A percentile compares a stretch with the other conserved stretches of the same genome.
phyloP scores from a whole-genome alignment of 2,329 filamentous ascomycete species.

The Curvularia sp. region DNA sequence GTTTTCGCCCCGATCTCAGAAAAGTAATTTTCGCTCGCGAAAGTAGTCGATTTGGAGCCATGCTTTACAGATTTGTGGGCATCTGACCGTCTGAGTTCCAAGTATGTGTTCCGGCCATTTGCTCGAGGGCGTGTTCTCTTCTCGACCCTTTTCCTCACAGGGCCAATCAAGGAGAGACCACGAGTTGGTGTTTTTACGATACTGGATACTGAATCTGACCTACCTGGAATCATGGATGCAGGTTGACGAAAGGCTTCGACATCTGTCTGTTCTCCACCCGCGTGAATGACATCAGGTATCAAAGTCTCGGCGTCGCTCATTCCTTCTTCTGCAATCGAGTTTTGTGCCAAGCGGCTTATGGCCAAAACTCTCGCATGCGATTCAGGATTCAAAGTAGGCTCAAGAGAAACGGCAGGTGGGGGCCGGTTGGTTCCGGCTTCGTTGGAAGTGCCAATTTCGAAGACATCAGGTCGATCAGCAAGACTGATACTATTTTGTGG shows the following conservation, averaged over 20 bases:
- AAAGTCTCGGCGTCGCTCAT: conserved; percentile 43
- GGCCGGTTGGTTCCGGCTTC: conserved; percentile 26
- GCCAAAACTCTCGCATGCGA: neutral
- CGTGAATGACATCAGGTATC: conserved; percentile 28
- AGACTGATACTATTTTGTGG: neutral
- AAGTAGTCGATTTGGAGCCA: conserved; percentile 11
- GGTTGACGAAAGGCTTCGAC: conserved; percentile 19
- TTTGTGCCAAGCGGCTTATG: neutral
- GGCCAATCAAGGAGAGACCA: conserved; percentile 38
- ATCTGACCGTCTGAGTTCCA: conserved; percentile 33
- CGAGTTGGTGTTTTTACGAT: conserved; percentile 42
- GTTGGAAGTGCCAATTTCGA: conserved; percentile 38
- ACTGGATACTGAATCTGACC: conserved; percentile 33
- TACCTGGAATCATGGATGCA: conserved; percentile 20
- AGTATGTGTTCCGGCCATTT: conserved; percentile 16
- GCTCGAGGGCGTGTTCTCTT: conserved; percentile 24
- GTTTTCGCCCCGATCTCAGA: neutral
- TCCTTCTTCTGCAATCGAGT: conserved; percentile 33
- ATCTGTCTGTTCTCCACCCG: conserved; percentile 32
- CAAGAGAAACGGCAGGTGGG: neutral
- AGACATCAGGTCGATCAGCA: conserved; percentile 13
- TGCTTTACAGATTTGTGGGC: conserved; percentile 37
- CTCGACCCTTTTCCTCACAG: conserved; percentile 29
- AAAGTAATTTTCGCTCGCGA: neutral
- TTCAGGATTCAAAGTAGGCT: neutral